Base-by-base conservation (phyloP, 2,329 filamentous ascomycete genomes). In the Blastomyces emzantsi region DNA sequence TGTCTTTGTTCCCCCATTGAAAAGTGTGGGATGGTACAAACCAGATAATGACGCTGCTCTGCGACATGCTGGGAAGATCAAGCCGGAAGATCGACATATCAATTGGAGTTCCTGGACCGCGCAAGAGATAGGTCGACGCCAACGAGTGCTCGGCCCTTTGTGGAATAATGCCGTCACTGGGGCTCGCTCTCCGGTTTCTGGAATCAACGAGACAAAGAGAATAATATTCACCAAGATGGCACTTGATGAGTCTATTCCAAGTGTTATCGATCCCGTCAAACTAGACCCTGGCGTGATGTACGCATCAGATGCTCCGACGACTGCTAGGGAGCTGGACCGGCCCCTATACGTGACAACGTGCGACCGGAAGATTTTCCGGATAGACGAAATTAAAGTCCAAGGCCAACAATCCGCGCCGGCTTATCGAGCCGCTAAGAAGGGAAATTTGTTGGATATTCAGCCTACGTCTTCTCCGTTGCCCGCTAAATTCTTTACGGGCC, bases 1-100 rank as follows among this genome's bases (percentile, higher is more conserved):
- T 0, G 67, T 87, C 0, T 92, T 92, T 70, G 77, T 92, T 0
- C 83, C 85, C 1, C 89, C 87, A 0, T 73, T 83, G n/a, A 68
- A 73, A 45, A 73, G 77, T 13, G 71, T 74, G 8, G 70, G 69
- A 8, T 72, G 72, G 52, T 36, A 4, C 58, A 73, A 70, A 63
- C 41, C 41, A 5, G 67, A 73, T 60, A 70, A 67, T 22, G 70
- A 71, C 39, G 73, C 71, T 71, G 39, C 69, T 19, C 66, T 78
- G 22, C 73, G 70, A 7, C 83, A 88, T 70, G 93, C 93, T 0
- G 84, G 85, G 1, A 96, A 96, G 72, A 84, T 96, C 65, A 84
- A 76, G 1, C 83, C 87, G 63, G 75, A 80, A 6, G 85, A 93
- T 69, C 77, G 80, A 1, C 82, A 85, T 64, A 75, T 96, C 8